Base-by-base conservation (phyloP, 2,329 filamentous ascomycete genomes). In the Penicillium griseofulvum region DNA sequence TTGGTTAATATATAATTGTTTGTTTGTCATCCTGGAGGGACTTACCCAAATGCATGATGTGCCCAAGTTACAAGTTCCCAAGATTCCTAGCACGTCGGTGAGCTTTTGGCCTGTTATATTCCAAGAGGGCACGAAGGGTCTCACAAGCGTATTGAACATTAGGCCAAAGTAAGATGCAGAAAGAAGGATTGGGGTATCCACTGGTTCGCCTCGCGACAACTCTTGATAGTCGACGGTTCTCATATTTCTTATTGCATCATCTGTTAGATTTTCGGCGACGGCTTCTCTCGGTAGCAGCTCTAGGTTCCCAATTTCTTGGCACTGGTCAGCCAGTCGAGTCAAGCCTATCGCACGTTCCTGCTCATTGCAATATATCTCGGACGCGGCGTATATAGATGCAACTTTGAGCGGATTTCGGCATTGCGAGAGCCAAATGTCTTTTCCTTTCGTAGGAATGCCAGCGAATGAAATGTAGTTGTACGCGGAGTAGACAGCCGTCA, bases 31-130 rank as follows among this genome's bases (percentile, higher is more conserved):
- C 12, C 22, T 11, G 8, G 19, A 24, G 17, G 38, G 12, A 49
- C 70, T 49, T 64, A 76, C 74, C 74, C 71, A 54, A 71, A 75
- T 58, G 65, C 62, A 60, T 70, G 65, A 59, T 75, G 72, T 2
- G 66, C 66, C 67, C 72, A 71, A 26, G 56, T 63, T 43, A 69
- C 68, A 37, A 65, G 69, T 51, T 68, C 58, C 67, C 67, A 71
- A 51, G 68, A 65, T 57, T 68, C 56, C 70, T 72, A 48, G 33
- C 11, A 44, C 11, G 24, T 36, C 24, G 17, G 36, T 59, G 16
- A 54, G 47, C 26, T 49, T 24, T 42, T 17, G 33, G 22, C 10
- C 16, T 31, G 9, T 6, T 34, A 11, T 12, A 50, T 26, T 8
- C 11, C 17, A 19, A 44, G 37, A 22, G 7, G 4, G 19, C 7